A percentile compares a stretch with the other conserved stretches of the same genome.
These are phyloP conservation scores for Geotrichum ghanense DNA, from an alignment of 805 yeast species.

Conservation along the genomic window DNA sequence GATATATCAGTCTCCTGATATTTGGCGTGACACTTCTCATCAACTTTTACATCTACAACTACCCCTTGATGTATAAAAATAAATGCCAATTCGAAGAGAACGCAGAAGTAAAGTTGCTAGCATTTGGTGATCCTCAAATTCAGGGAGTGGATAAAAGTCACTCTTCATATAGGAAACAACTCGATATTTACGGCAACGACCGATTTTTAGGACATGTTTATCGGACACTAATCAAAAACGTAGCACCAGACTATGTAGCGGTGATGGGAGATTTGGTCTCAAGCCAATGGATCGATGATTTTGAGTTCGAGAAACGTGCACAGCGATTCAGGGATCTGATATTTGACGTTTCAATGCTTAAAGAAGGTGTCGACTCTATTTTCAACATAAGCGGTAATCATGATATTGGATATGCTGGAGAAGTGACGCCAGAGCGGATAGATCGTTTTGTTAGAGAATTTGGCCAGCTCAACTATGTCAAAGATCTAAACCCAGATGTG, in stretches of 20 bases:
- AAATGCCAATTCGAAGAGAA: slow-evolving; percentile 5
- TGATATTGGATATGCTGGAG: slow-evolving; percentile 92
- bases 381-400: slow-evolving; percentile 90
- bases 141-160: slow-evolving; percentile 64
- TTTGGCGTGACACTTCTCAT: slow-evolving; percentile 33
- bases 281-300: slow-evolving; percentile 88
- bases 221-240: slow-evolving; percentile 45
- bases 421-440: slow-evolving; percentile 85
- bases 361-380: slow-evolving; percentile 25
- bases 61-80: slow-evolving; percentile 26
- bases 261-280: slow-evolving; percentile 91
- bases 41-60: slow-evolving; percentile 61
- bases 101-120: slow-evolving; percentile 48
- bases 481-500: slow-evolving; percentile 41
- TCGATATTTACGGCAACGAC: slow-evolving; percentile 88
- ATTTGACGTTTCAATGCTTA: slow-evolving; percentile 14
- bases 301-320: slow-evolving; percentile 75
- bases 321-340: slow-evolving; percentile 36
- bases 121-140: slow-evolving; percentile 96
- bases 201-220: slow-evolving; percentile 79
- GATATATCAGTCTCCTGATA: slow-evolving; percentile 11
- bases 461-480: slow-evolving; percentile 79
- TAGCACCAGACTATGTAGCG: slow-evolving; percentile 69
- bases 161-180: slow-evolving; percentile 57
- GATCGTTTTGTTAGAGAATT: slow-evolving; percentile 61